Evolutionary conservation across 768 basidiomycete species (phyloP).

Genomic region (Podaxis pistillaris): DNA sequence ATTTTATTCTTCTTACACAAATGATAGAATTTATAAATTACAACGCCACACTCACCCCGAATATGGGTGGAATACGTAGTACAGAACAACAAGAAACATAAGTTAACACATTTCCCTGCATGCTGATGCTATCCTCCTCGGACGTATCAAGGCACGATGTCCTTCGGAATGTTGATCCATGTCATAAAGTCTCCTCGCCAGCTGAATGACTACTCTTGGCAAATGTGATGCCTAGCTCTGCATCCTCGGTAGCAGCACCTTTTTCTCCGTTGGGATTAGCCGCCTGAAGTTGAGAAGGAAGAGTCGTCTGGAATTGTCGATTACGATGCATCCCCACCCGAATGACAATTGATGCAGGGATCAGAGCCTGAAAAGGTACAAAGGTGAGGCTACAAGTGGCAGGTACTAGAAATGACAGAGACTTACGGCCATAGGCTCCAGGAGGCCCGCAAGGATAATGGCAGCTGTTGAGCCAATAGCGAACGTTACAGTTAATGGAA

Average conservation of each 20-base stretch:
- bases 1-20: too few species aligned
- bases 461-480: background rate
- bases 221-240: background rate
- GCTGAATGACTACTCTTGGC: background rate
- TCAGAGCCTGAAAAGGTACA: background rate
- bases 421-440: slow-evolving; percentile 1
- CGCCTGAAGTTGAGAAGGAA: background rate
- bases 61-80: too few species aligned
- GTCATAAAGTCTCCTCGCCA: background rate
- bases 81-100: too few species aligned
- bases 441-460: background rate
- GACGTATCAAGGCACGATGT: too few species aligned
- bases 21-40: too few species aligned
- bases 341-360: slow-evolving; percentile 2
- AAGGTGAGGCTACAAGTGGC: background rate
- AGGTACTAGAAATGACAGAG: background rate
- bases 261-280: background rate
- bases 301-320: background rate
- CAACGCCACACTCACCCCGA: too few species aligned
- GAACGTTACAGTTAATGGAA: background rate
- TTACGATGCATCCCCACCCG: background rate
- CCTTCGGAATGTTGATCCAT: too few species aligned
- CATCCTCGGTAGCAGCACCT: background rate
- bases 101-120: too few species aligned
- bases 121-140: too few species aligned